Evolutionary conservation across 495 filamentous ascomycete species (phyloP).

Genomic region (Neurospora sp.): DNA sequence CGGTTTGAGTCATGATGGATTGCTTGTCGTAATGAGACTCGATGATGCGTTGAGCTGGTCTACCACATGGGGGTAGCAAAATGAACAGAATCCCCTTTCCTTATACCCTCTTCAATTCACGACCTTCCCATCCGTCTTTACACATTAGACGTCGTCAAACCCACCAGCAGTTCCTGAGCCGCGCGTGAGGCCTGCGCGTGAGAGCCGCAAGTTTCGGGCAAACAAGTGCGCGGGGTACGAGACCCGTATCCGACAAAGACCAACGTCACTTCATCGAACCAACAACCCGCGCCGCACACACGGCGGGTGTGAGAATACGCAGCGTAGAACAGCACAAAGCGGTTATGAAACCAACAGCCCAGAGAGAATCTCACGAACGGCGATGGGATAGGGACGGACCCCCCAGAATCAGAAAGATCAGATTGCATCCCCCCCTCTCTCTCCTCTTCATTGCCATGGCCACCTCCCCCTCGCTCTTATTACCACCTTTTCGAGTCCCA

Average conservation of each 20-base stretch:
- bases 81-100: too few species aligned
- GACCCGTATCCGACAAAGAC: background rate
- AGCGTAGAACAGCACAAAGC: background rate
- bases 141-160: too few species aligned
- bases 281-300: background rate
- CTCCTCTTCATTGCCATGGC: too few species aligned
- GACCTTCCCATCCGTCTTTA: too few species aligned
- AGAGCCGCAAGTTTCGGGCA: background rate
- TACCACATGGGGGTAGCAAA: too few species aligned
- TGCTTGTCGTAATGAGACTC: too few species aligned
- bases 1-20: too few species aligned
- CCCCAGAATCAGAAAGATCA: background rate
- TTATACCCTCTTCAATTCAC: too few species aligned
- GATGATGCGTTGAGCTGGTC: too few species aligned
- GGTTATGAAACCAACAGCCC: background rate
- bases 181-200: background rate
- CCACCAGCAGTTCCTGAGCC: background rate
- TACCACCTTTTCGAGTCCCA: too few species aligned
- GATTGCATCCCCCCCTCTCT: background rate
- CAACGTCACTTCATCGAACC: background rate
- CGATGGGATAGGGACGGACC: background rate
- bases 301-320: background rate
- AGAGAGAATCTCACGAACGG: too few species aligned
- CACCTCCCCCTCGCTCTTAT: too few species aligned
- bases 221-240: background rate